Evolutionary conservation across 192 early-diverging fungal genomes (phyloP).

Genomic region (Coemansia sp.): DNA sequence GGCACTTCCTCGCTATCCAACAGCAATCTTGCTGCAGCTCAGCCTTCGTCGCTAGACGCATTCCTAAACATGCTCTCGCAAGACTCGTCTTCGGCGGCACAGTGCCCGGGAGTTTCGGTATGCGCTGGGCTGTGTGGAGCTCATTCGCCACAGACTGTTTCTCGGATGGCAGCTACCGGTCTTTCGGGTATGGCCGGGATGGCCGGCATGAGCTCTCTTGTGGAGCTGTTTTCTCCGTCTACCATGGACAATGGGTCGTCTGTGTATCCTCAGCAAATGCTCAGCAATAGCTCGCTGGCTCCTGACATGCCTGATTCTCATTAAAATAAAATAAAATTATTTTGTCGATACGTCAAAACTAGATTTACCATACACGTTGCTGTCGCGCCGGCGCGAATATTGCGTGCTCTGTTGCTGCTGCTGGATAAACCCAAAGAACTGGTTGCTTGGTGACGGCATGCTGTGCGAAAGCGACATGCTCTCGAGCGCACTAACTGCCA

Average conservation of each 20-base stretch:
- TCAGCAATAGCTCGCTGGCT: conserved; percentile 34
- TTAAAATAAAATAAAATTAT: not conserved
- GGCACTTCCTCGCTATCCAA: too few species aligned
- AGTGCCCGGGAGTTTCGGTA: conserved; percentile 15
- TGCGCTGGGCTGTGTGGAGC: conserved; percentile 31
- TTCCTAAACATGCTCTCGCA: conserved; percentile 20
- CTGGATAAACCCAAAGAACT: conserved; percentile 19
- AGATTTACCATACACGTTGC: conserved; percentile 13
- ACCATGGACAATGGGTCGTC: conserved; percentile 16
- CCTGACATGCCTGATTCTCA: not conserved
- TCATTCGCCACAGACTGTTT: conserved; percentile 23
- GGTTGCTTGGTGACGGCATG: conserved; percentile 43
- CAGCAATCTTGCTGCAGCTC: too few species aligned
- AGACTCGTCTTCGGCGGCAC: not conserved
- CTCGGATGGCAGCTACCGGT: conserved; percentile 14
- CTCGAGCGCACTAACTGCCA: conserved; percentile 8
- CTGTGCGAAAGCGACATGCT: conserved; percentile 38
- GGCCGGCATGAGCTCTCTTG: conserved; percentile 25
- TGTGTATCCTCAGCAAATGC: conserved; percentile 43
- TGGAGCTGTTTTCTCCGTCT: conserved; percentile 29
- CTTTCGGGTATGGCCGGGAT: conserved; percentile 37
- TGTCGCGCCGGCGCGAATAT: not conserved
- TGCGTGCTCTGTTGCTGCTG: not conserved
- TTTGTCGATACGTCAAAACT: conserved; percentile 35
- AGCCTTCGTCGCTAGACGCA: conserved; percentile 19